Base-by-base conservation (phyloP, 2,329 filamentous ascomycete species). In the Paecilomyces variotii region DNA sequence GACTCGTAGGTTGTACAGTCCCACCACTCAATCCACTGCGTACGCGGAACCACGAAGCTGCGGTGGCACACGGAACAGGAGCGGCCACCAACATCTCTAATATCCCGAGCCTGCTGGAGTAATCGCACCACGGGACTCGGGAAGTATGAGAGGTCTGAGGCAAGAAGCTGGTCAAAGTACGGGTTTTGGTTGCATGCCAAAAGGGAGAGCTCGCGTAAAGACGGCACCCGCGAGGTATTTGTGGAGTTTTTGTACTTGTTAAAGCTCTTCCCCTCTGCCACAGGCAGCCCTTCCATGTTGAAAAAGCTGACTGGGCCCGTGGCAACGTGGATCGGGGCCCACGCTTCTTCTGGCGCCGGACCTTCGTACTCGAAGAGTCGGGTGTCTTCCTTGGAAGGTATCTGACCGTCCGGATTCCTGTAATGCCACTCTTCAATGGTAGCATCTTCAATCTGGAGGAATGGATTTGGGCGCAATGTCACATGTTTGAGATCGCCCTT, bases 1-100 rank as follows among this genome's bases (percentile, higher is more conserved):
- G 71, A 76, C 60, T 76, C 74, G 59, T 71, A 70, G 1, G 73
- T 72, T 12, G 65, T 68, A 57, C 72, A 72, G 60, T 76, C 74
- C 74, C 74, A 76, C 74, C 74, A 76, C 60, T 79, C 77, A 24
- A 77, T 66, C 76, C 77, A 79, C 61, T 76, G 69, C 0, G 72
- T 68, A 9, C 76, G 72, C 14, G 76, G 70, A 55, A 77, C 67
- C 4, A 79, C 71, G 53, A 76, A 79, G 6, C 65, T 66, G 10
- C 69, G 69, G 30, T 69, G 64, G 56, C 78, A 80, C 0, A 75
- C 66, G 0, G 74, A 76, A 60, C 78, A 80, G 27, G 59, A 57
- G 54, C 71, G 68, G 3, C 72, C 75, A 1, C 76, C 76, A 0
- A 68, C 68, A 53, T 66, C 63, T n/a, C 70, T 70, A 10, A 76